These are phyloP conservation scores for Coemansia sp. DNA, from an alignment of 192 early-diverging fungal genomes.

Conservation along the genomic window DNA sequence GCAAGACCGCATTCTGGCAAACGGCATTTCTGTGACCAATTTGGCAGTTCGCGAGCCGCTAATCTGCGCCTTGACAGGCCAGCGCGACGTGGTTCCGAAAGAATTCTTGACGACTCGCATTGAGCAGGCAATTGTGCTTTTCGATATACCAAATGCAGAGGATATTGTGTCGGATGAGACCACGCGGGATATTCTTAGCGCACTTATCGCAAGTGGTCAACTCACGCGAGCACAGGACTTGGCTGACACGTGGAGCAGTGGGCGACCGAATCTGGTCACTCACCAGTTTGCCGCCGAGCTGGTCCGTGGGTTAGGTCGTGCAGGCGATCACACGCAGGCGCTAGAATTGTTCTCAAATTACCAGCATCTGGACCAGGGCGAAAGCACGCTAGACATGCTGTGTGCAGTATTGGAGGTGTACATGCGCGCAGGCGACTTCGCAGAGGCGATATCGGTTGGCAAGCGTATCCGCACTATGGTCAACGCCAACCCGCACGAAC, in stretches of 20 bases:
- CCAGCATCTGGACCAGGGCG: conserved; percentile 24
- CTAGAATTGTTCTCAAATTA: conserved; percentile 34
- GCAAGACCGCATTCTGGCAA: not conserved
- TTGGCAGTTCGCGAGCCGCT: conserved; percentile 13
- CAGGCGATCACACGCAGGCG: conserved; percentile 23
- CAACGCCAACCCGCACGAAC: not conserved
- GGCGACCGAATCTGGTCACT: conserved; percentile 23
- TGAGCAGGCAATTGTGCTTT: conserved; percentile 37
- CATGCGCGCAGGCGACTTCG: conserved; percentile 39
- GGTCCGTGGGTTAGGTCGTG: conserved; percentile 18
- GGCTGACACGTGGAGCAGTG: conserved; percentile 29
- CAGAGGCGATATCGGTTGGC: conserved; percentile 48
- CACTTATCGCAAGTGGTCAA: conserved; percentile 24
- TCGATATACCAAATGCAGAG: conserved; percentile 1
- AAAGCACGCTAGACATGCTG: conserved; percentile 23
- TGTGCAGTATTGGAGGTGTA: conserved; percentile 43
- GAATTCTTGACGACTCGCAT: conserved; percentile 10
- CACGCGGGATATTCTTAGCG: conserved; percentile 20
- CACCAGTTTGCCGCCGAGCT: conserved; percentile 24
- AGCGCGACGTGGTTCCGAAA: not conserved
- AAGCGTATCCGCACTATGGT: conserved; percentile 43
- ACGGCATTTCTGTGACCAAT: not conserved
- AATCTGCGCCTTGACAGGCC: conserved; percentile 18
- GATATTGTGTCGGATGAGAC: conserved; percentile 21
- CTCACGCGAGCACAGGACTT: conserved; percentile 30